Evolutionary conservation across 1,284 basidiomycete species (phyloP), one percentile per base, ranked within the genome.

Genomic region (Volvariella volvacea): DNA sequence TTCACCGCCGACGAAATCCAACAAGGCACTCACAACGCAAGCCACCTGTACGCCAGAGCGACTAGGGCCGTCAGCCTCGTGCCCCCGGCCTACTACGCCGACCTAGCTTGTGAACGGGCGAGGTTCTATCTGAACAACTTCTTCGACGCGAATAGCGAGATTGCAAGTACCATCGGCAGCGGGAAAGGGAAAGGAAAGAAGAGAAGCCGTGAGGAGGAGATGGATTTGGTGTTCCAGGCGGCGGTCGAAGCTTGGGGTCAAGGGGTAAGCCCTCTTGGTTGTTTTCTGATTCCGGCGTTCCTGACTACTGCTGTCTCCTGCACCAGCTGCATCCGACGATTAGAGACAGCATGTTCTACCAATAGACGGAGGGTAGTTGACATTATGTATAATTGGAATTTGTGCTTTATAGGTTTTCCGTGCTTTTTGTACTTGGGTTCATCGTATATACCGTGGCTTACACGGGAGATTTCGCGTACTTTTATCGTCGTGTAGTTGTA

Each of bases 21-120:
- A 53, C 72, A 81, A 49, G 82, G 81, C 6, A 75, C 80, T 1
- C 71, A 89, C 53, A 67, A 75, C 37, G 59, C 68, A 12, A 78
- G 77, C 52, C 86, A 88, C 51, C 64, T 84, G 8, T 89, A 84
- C 52, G 83, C 79, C 7, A 74, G 85, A 2, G 85, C 87, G 1
- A 88, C 85, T 4, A 83, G 83, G 57, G 80, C 83, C 0, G 86
- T 89, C 42, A 86, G 83, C 55, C 64, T 88, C 19, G 71, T 86
- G 4, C 86, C 86, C 0, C 73, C 85, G 0, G 85, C 83, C 0
- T 87, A 87, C 56, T 86, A 86, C 51, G 81, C 84, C 12, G 84
- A 88, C 60, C 63, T 88, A 40, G 85, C 83, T 1, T 88, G 84
- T 58, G 83, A 88, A 60, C 67, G 84, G 7, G 86, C 80, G 0